Evolutionary conservation across 2,329 filamentous ascomycete species (phyloP), one percentile per base, ranked within the genome.

Genomic region (Sporothrix dimorphospora): DNA sequence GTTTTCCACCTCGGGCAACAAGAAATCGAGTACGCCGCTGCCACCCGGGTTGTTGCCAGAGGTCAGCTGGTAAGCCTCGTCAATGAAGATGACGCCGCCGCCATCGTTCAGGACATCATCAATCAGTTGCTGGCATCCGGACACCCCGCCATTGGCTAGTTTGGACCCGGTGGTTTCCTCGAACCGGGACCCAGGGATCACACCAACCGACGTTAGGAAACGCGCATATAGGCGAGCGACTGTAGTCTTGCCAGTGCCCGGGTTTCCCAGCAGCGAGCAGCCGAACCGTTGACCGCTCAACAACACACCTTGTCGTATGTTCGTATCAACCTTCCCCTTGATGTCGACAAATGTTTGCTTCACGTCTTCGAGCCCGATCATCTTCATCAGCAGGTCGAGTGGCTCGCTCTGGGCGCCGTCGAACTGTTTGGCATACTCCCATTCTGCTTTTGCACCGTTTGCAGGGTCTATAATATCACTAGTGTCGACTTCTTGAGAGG

Each of bases 21-120:
- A 82, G 73, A 86, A 92, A 74, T 95, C 91, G 0, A 95, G 81
- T 0, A 94, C 90, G 0, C 86, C 85, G 0, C 80, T 82, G 0
- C 92, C 91, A 0, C 87, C 87, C 30, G 30, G 30, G 27, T 81
- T 91, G 71, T 88, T 87, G 0, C 86, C 86, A 0, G 87, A 88
- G 0, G 88, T 85, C 0, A 95, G 82, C 74, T 94, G 92, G 76
- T 95, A 94, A 0, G 92, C 91, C 78, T 95, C 92, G 73, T 95
- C 92, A 27, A 95, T 90, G 77, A 95, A 94, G 1, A 93, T 77
- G 0, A 90, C 90, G 0, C 92, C 92, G 0, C 92, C 92, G 0
- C 87, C 89, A 0, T 80, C 75, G 38, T 89, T 82, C 4, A 88
- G 78, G 0, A 94, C 83, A 0, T 82, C 75, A 2, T 90, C 83